Base-by-base conservation (phyloP, 1,284 basidiomycete genomes). In the Grifola frondosa region DNA sequence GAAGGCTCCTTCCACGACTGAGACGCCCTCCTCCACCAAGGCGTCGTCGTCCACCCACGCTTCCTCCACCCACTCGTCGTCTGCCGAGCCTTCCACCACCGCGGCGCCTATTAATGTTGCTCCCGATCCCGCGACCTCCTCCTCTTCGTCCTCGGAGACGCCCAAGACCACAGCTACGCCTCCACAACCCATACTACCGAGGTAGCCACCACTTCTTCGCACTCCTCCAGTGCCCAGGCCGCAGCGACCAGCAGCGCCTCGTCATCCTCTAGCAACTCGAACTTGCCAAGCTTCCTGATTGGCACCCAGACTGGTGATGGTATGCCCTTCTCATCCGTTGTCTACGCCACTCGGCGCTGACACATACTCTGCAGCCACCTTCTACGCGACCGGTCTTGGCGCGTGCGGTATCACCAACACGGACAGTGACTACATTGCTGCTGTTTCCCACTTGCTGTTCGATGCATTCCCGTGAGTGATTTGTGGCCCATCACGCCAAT, bases 371-470 rank as follows among this genome's bases (percentile, higher is more conserved):
- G 23, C 38, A 77, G 76, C 69, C 37, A 85, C 82, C 15, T 85
- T 56, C 60, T 88, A 80, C 50, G 53, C 50, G 0, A 64, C 77
- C 41, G 87, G 84, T 43, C 74, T 88, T 26, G 84, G 82, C 40
- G 77, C 87, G 9, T 89, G 87, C 59, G 87, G 86, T 34, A 70
- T 75, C 52, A 72, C 66, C 39, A 85, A 81, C 67, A 65, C 25
- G 0, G 73, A 80, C 56, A 44, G 26, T 3, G 68, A 88, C n/a
- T 54, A 60, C 57, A 85, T 89, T 42, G 78, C 64, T 33, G 87
- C 87, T 4, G 78, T 81, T 36, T 81, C 82, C 10, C 50, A 76
- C 3, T 20, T 58, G 0, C 60, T 87, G 6, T 89, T 76, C 57
- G 85, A 88, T 53, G 33, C 4, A 7, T 86, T 63, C 68, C 81